Evolutionary conservation across 306 rosid species (phyloP), one percentile per base, ranked within the genome.

Genomic region (Calophaca sinica): DNA sequence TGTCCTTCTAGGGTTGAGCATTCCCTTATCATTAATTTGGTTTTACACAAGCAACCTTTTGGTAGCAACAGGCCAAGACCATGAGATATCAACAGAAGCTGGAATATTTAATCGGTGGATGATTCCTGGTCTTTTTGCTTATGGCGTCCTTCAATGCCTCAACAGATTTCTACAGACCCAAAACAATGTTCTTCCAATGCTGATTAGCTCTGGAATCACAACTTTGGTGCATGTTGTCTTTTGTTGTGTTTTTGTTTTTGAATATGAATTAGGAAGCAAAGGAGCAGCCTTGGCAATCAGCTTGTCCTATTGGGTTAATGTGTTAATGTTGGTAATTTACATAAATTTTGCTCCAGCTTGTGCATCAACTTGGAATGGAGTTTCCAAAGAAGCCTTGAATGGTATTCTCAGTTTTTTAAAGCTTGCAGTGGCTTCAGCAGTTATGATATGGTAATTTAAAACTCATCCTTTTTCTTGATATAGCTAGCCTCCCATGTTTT

Each of bases 341-440:
- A 81, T 85, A 13, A 79, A 77, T 20, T 36, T 75, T 9, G 70
- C 94, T 6, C 7, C 72, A n/a, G 11, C 76, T 62, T 89, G 86
- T 76, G 46, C 69, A 36, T 64, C 78, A 36, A 86, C 89, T 79
- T 89, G 93, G 89, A 78, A 74, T 31, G 91, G 93, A 2, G 69
- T 89, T 50, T 83, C 89, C 12, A 79, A 79, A 59, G 86, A 89
- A 42, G 82, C 89, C n/a, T 81, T 86, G 38, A 62, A 81, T 79
- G 82, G 85, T 58, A 26, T 87, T 72, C 50, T 83, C 53, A 76
- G 82, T 38, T 87, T 86, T 71, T 31, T 85, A 52, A 87, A 75
- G 58, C 93, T 87, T 58, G 89, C 87, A 8, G 67, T 87, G 69
- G 81, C 93, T 31, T 89, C 91, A 4, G 87, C 93, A n/a, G 66